Evolutionary conservation across 441 rosid genomes (phyloP), one percentile per base, ranked within the genome.

Genomic region (Biscutella auriculata): DNA sequence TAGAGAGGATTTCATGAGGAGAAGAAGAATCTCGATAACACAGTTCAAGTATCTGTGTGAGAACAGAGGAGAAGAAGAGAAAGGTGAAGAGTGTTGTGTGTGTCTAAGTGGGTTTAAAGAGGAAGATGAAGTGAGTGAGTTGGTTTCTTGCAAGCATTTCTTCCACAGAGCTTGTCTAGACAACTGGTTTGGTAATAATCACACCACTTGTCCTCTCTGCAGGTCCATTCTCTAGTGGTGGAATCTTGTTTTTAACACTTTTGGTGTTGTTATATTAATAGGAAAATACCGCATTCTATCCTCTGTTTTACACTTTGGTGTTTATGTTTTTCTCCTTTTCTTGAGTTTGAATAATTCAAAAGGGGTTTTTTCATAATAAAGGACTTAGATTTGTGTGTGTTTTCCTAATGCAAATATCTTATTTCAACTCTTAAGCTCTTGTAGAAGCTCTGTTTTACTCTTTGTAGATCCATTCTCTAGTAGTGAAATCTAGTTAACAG

Each of bases 41-140:
- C 76, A 69, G 30, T 85, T 82, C 80, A 83, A 71, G 75, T 74
- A 70, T 43, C n/a, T 82, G 56, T 58, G 63, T 55, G 34, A 50
- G 14, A 62, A 51, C 45, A 59, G 60, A 42, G 66, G 37, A 35
- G 27, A 39, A 10, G 34, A 57, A 5, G 54, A 47, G 44, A 46
- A 9, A 53, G 55, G 45, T 1, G 65, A 15, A 59, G 86, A 84
- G 52, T 92, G 98, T 44, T 80, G 92, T 71, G 95, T 88, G 37
- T 92, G 98, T 66, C 66, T 92, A 5, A 74, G 76, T 72, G 74
- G 84, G 71, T 92, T 81, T 69, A 75, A 79, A 60, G 87, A 69
- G 28, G 87, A 83, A 30, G 97, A 86, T 25, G 90, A 92, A 76
- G 85, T 86, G 65, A 88, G 87, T 62, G 92, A 92, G 69, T 61